These are phyloP conservation scores for Spongispora temasekensis DNA, from an alignment of 1,284 basidiomycete genomes.

Conservation along the genomic window DNA sequence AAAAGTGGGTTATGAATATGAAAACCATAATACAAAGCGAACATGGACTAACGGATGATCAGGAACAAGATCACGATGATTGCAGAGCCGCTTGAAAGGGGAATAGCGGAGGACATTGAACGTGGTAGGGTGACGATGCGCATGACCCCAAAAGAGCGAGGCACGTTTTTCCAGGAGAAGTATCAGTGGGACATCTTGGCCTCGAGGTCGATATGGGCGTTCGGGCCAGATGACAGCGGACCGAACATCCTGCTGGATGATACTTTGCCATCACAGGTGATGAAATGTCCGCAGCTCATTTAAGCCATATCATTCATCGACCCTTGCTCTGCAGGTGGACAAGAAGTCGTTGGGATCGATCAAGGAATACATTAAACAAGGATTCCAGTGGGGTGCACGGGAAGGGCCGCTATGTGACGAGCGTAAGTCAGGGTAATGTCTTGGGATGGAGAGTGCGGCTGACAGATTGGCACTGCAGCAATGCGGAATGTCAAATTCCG, in stretches of 20 bases:
- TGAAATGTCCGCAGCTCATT: constrained; percentile 1
- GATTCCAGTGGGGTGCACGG: constrained; percentile 98
- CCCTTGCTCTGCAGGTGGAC: constrained; percentile 62
- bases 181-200: constrained; percentile 99
- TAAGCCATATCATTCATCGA: not conserved
- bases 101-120: constrained; percentile 94
- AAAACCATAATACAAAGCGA: constrained; percentile 6
- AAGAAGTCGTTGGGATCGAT: constrained; percentile 90
- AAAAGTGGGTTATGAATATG: constrained; percentile 69
- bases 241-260: constrained; percentile 96
- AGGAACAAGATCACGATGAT: constrained; percentile 99
- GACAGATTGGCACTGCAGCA: constrained; percentile 48
- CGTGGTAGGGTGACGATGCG: constrained; percentile 88
- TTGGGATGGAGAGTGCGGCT: constrained; percentile 7
- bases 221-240: constrained; percentile 94
- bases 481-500: constrained; percentile 99
- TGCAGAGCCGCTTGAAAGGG: constrained; percentile 91
- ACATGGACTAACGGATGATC: constrained; percentile 13
- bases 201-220: constrained; percentile 99
- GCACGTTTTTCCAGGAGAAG: constrained; percentile 92
- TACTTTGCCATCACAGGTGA: constrained; percentile 90
- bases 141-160: constrained; percentile 91
- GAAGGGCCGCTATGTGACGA: constrained; percentile 99
- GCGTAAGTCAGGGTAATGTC: constrained; percentile 61
- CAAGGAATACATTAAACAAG: constrained; percentile 96